phyloP scores from a whole-genome alignment of 352 stramenopile genomes.

The Pythium sp. region DNA sequence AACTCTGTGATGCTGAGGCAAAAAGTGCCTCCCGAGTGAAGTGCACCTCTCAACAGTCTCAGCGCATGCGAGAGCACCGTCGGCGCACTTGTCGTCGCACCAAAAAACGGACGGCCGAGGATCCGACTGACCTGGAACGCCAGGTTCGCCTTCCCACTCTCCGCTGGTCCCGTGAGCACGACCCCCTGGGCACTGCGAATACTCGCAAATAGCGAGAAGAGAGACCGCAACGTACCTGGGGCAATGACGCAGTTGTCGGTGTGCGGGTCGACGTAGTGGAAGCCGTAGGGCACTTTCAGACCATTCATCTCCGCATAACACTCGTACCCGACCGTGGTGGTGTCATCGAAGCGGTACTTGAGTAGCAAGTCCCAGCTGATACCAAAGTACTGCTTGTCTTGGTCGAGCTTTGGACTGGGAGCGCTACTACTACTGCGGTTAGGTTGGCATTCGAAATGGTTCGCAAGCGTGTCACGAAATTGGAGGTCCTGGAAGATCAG shows the following conservation, averaged over 20 bases:
- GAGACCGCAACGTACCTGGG: slow-evolving; percentile 40
- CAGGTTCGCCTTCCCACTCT: slow-evolving; percentile 38
- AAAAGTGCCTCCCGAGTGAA: slow-evolving; percentile 41
- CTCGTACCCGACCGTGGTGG: slow-evolving; percentile 54
- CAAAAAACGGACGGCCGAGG: slow-evolving; percentile 46
- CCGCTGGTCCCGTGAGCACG: slow-evolving; percentile 21
- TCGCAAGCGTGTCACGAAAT: slow-evolving; percentile 40
- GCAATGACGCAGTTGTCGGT: slow-evolving; percentile 31
- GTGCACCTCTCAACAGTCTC: slow-evolving; percentile 40
- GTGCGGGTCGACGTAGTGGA: slow-evolving; percentile 47
- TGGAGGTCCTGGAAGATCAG: slow-evolving; percentile 54
- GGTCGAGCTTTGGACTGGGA: neutral
- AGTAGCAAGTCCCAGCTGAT: slow-evolving; percentile 51
- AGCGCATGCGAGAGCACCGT: slow-evolving; percentile 26
- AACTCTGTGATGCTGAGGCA: slow-evolving; percentile 19
- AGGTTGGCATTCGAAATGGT: slow-evolving; percentile 21
- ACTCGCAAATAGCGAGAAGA: slow-evolving; percentile 50
- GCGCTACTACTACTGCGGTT: neutral
- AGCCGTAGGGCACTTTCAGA: slow-evolving; percentile 56
- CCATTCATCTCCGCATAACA: slow-evolving; percentile 57
- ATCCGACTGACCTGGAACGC: slow-evolving; percentile 40
- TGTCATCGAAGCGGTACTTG: slow-evolving; percentile 63
- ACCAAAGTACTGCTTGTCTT: neutral
- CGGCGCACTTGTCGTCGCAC: slow-evolving; percentile 7
- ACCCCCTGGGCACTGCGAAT: slow-evolving; percentile 35